Evolutionary conservation across 2,329 filamentous ascomycete genomes (phyloP), one percentile per base, ranked within the genome.

Genomic region (Alternaria rosae): DNA sequence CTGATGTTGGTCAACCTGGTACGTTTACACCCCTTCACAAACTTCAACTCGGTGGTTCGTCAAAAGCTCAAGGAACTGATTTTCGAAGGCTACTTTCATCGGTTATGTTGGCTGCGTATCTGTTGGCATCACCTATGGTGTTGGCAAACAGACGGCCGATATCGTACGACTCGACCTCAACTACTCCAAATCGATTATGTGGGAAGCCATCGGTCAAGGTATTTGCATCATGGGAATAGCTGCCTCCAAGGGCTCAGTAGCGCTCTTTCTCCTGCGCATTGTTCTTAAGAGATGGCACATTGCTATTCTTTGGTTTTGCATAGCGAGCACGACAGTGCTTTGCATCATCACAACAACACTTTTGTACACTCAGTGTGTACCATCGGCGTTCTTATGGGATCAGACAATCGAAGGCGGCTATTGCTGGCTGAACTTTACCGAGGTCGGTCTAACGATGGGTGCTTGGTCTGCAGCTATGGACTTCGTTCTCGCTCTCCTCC

Each of bases 391-490:
- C 25, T 54, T 77, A 4, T 77, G 75, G 74, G 65, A 77, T 28
- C 70, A 54, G 0, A 72, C 62, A 0, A 70, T 76, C 10, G 38
- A 66, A 47, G 69, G 71, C 4, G 73, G 70, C 1, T 41, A 67
- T 21, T 76, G 73, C 51, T 72, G 69, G 61, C 60, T 77, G 28
- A 71, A 73, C 48, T 76, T 76, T 32, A 74, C 72, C 0, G 52
- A 59, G 21, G 67, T 76, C 17, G 73, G 70, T 10, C 48, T 76
- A n/a, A 69, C 66, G 23, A 75, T 74, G 71, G 73, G 69, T 13
- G 70, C 74, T 32, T 77, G 75, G 74, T 76, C 74, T 8, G 74
- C 74, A 28, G 52, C 70, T 8, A 76, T 77, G 70, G 76, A 78
- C 54, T 78, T 78, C 47, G 71, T 76, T 42, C 70, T 78, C 30